Evolutionary conservation across 139 green algal species (phyloP).

Genomic region (Mesostigma viride): DNA sequence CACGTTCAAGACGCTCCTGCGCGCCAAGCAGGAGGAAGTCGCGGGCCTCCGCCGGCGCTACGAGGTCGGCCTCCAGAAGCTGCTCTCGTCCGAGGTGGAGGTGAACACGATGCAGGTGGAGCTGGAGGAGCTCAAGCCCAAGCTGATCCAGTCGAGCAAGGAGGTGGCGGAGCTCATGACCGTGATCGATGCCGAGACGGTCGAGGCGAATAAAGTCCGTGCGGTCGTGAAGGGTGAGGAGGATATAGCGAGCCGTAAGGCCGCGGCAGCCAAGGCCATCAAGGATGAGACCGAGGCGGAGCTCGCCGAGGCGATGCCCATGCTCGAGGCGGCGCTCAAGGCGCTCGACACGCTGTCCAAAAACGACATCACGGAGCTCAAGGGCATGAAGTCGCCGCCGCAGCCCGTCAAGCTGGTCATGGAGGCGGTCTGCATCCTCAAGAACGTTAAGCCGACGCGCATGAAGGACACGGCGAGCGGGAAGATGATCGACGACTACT

Average conservation of each 20-base stretch:
- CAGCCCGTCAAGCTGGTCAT: conserved; percentile 46
- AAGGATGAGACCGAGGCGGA: conserved; percentile 38
- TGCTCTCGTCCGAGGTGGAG: conserved; percentile 13
- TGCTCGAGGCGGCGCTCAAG: conserved; percentile 37
- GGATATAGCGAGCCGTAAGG: conserved; percentile 15
- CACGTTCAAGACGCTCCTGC: conserved; percentile 47
- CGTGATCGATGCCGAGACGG: conserved; percentile 37
- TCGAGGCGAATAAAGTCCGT: conserved; percentile 37
- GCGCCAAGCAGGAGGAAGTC: conserved; percentile 18
- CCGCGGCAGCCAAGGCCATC: conserved; percentile 18
- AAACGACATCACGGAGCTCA: conserved; percentile 44
- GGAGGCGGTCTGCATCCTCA: conserved; percentile 72
- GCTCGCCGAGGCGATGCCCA: conserved; percentile 39
- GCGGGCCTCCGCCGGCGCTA: conserved; percentile 5
- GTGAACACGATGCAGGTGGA: conserved; percentile 30
- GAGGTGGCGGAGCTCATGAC: conserved; percentile 35
- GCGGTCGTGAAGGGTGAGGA: conserved; percentile 26
- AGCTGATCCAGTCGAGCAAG: conserved; percentile 37
- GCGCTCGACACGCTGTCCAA: conserved; percentile 41
- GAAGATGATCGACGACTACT: conserved; percentile 74
- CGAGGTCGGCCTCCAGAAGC: conserved; percentile 28
- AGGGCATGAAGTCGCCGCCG: conserved; percentile 36
- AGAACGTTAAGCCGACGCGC: conserved; percentile 51
- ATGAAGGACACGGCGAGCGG: conserved; percentile 51
- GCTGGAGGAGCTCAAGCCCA: conserved; percentile 30